Conservation (phyloP, 2,329 filamentous ascomycete genomes). For the Aspergillus luchuensis region DNA sequence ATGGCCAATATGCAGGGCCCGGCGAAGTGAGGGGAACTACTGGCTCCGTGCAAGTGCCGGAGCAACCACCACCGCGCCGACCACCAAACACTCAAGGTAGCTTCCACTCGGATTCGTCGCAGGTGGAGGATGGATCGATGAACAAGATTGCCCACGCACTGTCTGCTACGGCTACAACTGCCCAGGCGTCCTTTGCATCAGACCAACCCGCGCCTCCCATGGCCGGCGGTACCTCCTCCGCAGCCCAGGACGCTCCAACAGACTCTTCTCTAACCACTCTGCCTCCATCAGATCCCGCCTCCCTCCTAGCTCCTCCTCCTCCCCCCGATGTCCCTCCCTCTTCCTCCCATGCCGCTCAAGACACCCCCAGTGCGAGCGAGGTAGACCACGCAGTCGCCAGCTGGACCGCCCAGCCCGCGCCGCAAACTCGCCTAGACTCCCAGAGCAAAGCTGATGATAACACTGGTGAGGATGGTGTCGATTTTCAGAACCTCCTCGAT, state of each 20-base stretch:
- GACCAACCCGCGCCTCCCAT: conserved; percentile 21
- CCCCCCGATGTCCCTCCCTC: conserved; percentile 25
- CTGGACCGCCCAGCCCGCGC: conserved; percentile 22
- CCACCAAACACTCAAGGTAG: conserved; percentile 33
- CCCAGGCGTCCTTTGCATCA: conserved; percentile 22
- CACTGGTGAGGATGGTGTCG: conserved; percentile 43
- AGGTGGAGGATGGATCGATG: conserved; percentile 27
- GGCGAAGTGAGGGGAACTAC: conserved; percentile 16
- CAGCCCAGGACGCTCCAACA: conserved; percentile 16
- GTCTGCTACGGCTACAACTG: conserved; percentile 20
- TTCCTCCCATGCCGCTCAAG: conserved; percentile 31
- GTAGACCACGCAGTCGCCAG: conserved; percentile 31
- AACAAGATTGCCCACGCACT: conserved; percentile 31
- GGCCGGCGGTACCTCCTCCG: conserved; percentile 16
- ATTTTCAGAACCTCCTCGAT: conserved; percentile 53
- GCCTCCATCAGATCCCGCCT: conserved; percentile 30
- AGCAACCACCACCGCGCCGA: conserved; percentile 17
- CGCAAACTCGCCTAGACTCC: conserved; percentile 28
- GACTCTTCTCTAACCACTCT: conserved; percentile 28
- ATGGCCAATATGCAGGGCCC: conserved; percentile 21
- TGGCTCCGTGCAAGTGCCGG: conserved; percentile 21
- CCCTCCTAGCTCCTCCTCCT: conserved; percentile 29
- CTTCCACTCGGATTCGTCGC: conserved; percentile 31
- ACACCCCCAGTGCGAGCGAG: conserved; percentile 31
- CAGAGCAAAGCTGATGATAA: conserved; percentile 25